Conservation (phyloP, 2,329 filamentous ascomycete species). For the Chlorencoelia australis region DNA sequence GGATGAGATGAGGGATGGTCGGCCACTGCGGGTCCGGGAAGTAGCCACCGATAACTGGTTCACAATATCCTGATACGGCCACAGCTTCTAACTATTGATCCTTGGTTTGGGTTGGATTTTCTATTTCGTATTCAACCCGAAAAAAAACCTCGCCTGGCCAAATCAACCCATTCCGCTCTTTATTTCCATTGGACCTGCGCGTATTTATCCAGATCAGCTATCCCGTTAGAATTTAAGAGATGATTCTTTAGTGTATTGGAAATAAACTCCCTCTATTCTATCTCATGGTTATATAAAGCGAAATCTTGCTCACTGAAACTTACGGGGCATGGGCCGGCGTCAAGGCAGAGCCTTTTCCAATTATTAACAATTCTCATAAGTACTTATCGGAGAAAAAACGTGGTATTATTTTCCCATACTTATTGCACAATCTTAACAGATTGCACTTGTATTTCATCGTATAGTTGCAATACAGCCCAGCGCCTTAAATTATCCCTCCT, state of each 20-base stretch:
- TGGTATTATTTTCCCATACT: slow-evolving; percentile 4
- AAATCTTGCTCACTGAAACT: neutral
- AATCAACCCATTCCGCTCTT: slow-evolving; percentile 1
- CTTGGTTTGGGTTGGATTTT: too few species aligned
- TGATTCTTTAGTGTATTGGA: slow-evolving; percentile 4
- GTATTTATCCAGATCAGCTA: slow-evolving; percentile 3
- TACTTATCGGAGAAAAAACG: slow-evolving; percentile 9
- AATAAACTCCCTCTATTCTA: slow-evolving; percentile 5
- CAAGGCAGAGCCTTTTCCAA: slow-evolving; percentile 6
- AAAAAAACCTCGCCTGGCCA: slow-evolving; percentile 1
- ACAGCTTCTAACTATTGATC: slow-evolving; percentile 1
- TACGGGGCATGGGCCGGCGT: too few species aligned
- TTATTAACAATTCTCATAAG: slow-evolving; percentile 5
- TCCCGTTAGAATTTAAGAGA: slow-evolving; percentile 4
- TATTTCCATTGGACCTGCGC: too few species aligned
- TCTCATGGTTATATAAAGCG: slow-evolving; percentile 1
- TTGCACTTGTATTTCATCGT: slow-evolving; percentile 3
- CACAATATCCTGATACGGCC: slow-evolving; percentile 5
- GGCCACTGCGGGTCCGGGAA: too few species aligned
- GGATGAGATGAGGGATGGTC: too few species aligned
- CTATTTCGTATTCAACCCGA: slow-evolving; percentile 2
- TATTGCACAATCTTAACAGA: slow-evolving; percentile 1
- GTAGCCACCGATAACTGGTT: neutral
- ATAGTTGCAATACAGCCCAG: slow-evolving; percentile 7
- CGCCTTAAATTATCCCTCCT: slow-evolving; percentile 5